Conservation (phyloP, 2,329 filamentous ascomycete species). For the Tetracladium maxilliforme region DNA sequence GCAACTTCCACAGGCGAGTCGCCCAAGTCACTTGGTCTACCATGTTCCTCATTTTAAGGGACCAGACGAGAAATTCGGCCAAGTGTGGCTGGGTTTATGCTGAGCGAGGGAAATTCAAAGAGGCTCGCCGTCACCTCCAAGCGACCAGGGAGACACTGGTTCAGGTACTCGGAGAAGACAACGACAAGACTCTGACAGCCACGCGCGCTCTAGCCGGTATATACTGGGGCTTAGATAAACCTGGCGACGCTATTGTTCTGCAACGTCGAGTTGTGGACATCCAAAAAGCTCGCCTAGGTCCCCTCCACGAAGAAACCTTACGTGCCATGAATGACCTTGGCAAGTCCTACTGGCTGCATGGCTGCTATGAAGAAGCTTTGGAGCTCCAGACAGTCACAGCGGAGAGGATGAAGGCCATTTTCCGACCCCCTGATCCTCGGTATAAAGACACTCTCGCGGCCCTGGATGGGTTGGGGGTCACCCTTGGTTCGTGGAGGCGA, state of each 20-base stretch:
- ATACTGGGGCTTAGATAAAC: slow-evolving; percentile 5
- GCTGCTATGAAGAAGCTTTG: slow-evolving; percentile 20
- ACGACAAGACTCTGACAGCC: slow-evolving; percentile 5
- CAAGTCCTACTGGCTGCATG: slow-evolving; percentile 6
- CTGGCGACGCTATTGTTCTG: slow-evolving; percentile 6
- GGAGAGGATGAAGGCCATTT: slow-evolving; percentile 5
- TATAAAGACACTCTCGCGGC: slow-evolving; percentile 7
- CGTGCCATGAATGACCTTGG: slow-evolving; percentile 5
- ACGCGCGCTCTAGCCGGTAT: slow-evolving; percentile 5
- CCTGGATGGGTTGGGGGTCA: slow-evolving; percentile 7
- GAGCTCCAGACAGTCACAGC: slow-evolving; percentile 15
- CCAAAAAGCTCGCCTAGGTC: slow-evolving; percentile 2
- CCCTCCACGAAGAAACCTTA: slow-evolving; percentile 5
- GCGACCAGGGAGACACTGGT: slow-evolving; percentile 5
- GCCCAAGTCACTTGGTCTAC: no score
- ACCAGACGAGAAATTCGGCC: slow-evolving; percentile 7
- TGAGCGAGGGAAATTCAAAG: no score
- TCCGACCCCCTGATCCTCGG: slow-evolving; percentile 6
- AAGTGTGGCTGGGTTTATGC: slow-evolving; percentile 10
- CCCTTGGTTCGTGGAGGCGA: slow-evolving; percentile 6
- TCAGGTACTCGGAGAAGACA: slow-evolving; percentile 3
- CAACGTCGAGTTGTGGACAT: slow-evolving; percentile 5
- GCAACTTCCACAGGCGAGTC: no score
- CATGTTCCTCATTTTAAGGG: slow-evolving; percentile 3
- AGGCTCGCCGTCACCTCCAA: no score